Conservation (phyloP, 2,329 filamentous ascomycete species). For the Periconia sp. region DNA sequence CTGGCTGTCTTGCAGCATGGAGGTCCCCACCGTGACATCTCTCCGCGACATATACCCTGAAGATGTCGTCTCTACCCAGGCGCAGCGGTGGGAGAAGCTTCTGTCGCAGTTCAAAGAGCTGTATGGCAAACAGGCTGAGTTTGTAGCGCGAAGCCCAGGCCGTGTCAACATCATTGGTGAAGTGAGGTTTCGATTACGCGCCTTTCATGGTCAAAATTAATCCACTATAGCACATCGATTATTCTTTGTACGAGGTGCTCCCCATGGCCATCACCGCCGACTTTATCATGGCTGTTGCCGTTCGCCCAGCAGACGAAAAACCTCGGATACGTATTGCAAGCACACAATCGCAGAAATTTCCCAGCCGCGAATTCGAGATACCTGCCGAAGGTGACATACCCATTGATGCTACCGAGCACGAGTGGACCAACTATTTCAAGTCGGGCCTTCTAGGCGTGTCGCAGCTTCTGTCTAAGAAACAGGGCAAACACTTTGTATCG, state of each 20-base stretch:
- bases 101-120: conserved; percentile 68
- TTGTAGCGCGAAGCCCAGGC: conserved; percentile 87
- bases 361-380: conserved; percentile 72
- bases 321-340: conserved; percentile 78
- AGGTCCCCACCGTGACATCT: conserved; percentile 73
- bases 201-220: conserved; percentile 13
- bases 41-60: conserved; percentile 82
- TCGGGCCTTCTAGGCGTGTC: conserved; percentile 83
- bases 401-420: conserved; percentile 81
- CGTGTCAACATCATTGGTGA: conserved; percentile 98
- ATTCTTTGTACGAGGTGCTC: conserved; percentile 92
- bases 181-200: conserved; percentile 24
- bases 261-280: conserved; percentile 95
- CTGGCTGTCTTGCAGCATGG: conserved; percentile 25
- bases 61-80: conserved; percentile 68
- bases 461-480: conserved; percentile 69
- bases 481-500: conserved; percentile 64
- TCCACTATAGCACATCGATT: conserved; percentile 79
- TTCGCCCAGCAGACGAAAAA: conserved; percentile 54
- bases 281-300: conserved; percentile 78
- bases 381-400: conserved; percentile 56
- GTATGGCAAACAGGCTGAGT: conserved; percentile 73
- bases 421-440: conserved; percentile 99
- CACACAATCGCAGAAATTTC: conserved; percentile 73
- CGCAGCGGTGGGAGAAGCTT: conserved; percentile 73